Base-by-base conservation (phyloP, 1,284 basidiomycete genomes). In the Naganishia sp. region DNA sequence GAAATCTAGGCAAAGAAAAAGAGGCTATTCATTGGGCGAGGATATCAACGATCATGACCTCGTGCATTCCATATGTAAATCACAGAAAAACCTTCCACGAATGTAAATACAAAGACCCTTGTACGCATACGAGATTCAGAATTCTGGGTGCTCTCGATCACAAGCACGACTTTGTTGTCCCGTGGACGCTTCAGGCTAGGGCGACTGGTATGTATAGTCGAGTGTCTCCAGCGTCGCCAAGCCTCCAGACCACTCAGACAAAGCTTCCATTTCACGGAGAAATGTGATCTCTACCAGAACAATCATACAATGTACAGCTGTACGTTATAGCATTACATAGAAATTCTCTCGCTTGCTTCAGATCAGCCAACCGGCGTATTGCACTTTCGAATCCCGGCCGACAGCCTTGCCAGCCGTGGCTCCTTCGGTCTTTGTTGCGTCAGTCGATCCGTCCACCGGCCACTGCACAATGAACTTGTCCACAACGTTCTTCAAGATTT, bases 401-500 rank as follows among this genome's bases (percentile, higher is more conserved):
- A 39, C 36, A 18, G 36, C 45, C 55, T 57, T 57, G 45, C 44
- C 9, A 5, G 42, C 46, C 15, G 3, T 13, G 13, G n/a, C 33
- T 42, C 9, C 39, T 44, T 36, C 43, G 10, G 23, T 18, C 31
- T 50, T 23, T 48, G 42, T 18, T 21, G 13, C 36, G 11, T 43
- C 48, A 33, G 43, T 16, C 5, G 15, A 21, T 7, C 36, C 53
- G 13, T 52, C 39, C 21, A 52, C 31, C 21, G 88, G 87, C 92
- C 92, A 95, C 75, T 95, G 92, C 16, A 92, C 89, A 64, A 94
- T 75, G 75, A 95, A 93, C 55, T 87, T 86, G 78, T 98, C 94
- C 7, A 92, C 93, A 48, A 95, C 81, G 10, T 85, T 86, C 43
- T 86, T 84, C 23, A 98, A 82, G 50, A 99, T 80, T 73, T 86